Evolutionary conservation across 2,329 filamentous ascomycete species (phyloP).

Genomic region (Penicillium vulpinum): DNA sequence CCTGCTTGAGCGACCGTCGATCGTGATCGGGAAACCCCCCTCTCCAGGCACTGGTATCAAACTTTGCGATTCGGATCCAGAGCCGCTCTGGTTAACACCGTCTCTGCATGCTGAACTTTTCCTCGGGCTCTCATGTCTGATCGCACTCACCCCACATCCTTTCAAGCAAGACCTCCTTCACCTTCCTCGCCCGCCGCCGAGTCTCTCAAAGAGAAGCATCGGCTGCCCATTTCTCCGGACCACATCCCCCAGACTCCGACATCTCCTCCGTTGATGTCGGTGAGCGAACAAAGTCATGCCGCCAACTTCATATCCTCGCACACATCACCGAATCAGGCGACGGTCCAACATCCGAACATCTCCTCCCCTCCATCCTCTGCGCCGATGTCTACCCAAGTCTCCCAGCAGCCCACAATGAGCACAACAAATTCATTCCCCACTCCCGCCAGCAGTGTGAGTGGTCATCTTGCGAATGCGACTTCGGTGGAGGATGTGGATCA

Average conservation of each 20-base stretch:
- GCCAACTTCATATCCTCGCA: constrained; percentile 47
- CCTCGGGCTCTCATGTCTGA: constrained; percentile 40
- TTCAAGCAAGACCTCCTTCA: constrained; percentile 43
- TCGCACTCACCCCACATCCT: constrained; percentile 35
- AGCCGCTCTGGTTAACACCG: constrained; percentile 19
- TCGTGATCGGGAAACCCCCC: constrained; percentile 31
- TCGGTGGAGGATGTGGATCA: constrained; percentile 39
- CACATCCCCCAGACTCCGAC: constrained; percentile 41
- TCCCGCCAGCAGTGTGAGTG: constrained; percentile 48
- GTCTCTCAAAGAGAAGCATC: constrained; percentile 38
- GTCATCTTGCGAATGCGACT: constrained; percentile 32
- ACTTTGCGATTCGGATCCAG: constrained; percentile 21
- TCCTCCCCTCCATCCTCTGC: constrained; percentile 45
- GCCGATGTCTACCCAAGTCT: constrained; percentile 46
- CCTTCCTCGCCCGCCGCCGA: constrained; percentile 45
- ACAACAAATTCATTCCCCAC: constrained; percentile 47
- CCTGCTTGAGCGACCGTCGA: constrained; percentile 38
- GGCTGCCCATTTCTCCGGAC: constrained; percentile 31
- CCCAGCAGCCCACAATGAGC: constrained; percentile 43
- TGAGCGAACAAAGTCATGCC: constrained; percentile 51
- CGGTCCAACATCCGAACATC: constrained; percentile 41
- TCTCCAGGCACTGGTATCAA: constrained; percentile 23
- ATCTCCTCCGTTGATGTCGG: constrained; percentile 53
- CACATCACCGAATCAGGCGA: constrained; percentile 47
- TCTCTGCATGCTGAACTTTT: constrained; percentile 13